Evolutionary conservation across 257 asterid species (phyloP), one percentile per base, ranked within the genome.

Genomic region (Solanum tacnaense): DNA sequence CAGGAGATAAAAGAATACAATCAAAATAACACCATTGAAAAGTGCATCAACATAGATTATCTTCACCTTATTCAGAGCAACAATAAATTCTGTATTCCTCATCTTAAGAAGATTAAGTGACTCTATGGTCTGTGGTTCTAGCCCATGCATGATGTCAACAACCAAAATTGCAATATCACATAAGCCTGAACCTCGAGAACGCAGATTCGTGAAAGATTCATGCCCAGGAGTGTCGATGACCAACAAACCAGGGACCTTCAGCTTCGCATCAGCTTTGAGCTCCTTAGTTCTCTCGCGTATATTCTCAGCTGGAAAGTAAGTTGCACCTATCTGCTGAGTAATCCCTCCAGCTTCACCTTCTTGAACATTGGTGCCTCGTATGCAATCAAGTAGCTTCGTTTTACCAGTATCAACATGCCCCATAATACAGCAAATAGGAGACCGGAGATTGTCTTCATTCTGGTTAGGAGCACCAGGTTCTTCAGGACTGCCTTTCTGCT

Each of bases 281-380:
- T 97, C 99, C 92, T 84, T 96, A 39, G 99, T 97, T 91, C 98
- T 95, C 89, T 97, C 99, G 10, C 99, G 98, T 87, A 97, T 96
- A 91, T 97, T 97, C 90, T 92, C 98, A 38, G 99, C 98, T 34
- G 99, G 99, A 90, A 97, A 95, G 91, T 97, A 97, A 46, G 99
- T 97, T 4, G 99, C 99, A 85, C 99, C 99, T 91, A 97, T 97
- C 90, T 97, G 99, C 90, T 97, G 99, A 31, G 99, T 97, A 90
- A 97, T 97, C 84, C 99, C 99, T 88, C 99, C 99, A 88, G 99
- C 99, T 92, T 97, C 99, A 56, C 99, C 99, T 93, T 96, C 99
- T 93, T 97, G 99, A 91, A 97, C 99, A 90, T 96, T 94, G 84
- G 99, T 96, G 73, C 99, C 99, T 89, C 99, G 92, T 89, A 97